phyloP scores from a whole-genome alignment of 305 asterid species.

The Fraxinus dipetala region DNA sequence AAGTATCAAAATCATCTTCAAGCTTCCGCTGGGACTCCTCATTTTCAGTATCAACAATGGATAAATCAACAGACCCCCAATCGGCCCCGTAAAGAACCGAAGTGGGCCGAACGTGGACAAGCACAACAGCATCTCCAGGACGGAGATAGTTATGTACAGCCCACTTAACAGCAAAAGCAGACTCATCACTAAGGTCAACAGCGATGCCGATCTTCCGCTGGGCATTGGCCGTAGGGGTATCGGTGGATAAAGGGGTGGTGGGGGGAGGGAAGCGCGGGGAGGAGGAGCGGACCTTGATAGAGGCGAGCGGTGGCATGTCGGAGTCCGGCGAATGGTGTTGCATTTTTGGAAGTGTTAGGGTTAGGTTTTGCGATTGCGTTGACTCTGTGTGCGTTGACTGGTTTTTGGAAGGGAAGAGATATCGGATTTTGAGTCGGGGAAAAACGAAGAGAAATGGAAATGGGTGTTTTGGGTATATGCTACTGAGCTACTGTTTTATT shows the following conservation, averaged over 20 bases:
- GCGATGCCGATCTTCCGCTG: conserved; percentile 2
- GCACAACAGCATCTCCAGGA: conserved; percentile 7
- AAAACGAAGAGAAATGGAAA: background rate
- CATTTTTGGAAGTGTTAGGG: background rate
- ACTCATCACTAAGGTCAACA: background rate
- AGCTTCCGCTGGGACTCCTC: conserved; percentile 4
- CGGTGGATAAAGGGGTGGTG: background rate
- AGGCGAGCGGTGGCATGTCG: conserved; percentile 3
- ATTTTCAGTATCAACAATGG: conserved; percentile 9
- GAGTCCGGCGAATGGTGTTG: conserved; percentile 4
- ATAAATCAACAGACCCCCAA: conserved; percentile 7
- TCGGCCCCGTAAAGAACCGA: conserved; percentile 12
- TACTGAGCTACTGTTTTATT: too few species aligned
- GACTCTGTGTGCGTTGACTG: background rate
- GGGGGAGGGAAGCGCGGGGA: conserved; percentile 7
- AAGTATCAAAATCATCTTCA: conserved; percentile 1
- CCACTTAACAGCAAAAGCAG: background rate
- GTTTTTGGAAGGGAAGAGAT: background rate
- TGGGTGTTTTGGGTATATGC: too few species aligned
- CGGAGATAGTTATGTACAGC: background rate
- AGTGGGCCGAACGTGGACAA: background rate
- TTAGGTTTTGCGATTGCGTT: background rate
- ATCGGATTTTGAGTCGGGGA: background rate
- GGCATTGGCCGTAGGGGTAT: background rate
- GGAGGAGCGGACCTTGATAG: background rate